phyloP scores from a whole-genome alignment of 1,139 yeast genomes.

The Saccharomyces hybrid region DNA sequence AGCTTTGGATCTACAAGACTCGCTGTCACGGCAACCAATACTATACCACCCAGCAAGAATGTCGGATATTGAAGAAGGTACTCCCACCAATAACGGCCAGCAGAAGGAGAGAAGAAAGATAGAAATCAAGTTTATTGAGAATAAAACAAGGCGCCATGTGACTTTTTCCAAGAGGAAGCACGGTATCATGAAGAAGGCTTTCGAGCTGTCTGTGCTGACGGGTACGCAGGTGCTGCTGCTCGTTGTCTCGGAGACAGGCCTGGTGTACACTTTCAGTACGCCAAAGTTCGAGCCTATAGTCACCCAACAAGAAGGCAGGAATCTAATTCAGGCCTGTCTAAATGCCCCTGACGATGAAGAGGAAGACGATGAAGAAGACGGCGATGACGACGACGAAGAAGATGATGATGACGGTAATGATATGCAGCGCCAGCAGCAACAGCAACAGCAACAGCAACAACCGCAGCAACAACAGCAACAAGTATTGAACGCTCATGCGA shows the following conservation, averaged over 20 bases:
- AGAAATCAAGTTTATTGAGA: conserved; percentile 94
- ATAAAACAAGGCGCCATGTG: conserved; percentile 93
- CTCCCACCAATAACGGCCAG: conserved; percentile 10
- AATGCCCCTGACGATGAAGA: conserved; percentile 69
- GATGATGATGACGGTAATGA: not conserved
- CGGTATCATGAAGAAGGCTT: conserved; percentile 97
- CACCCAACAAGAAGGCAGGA: conserved; percentile 94
- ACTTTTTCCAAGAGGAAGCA: conserved; percentile 97
- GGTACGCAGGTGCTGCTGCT: conserved; percentile 92
- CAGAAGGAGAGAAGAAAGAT: conserved; percentile 79
- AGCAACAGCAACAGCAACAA: conserved; percentile 32
- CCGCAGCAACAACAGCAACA: conserved; percentile 10
- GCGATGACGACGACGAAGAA: no score
- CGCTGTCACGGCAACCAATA: not conserved
- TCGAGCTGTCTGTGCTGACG: conserved; percentile 88
- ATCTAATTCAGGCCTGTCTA: conserved; percentile 90
- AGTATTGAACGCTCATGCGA: conserved; percentile 1
- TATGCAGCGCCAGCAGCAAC: conserved; percentile 6
- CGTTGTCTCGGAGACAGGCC: conserved; percentile 94
- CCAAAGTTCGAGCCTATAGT: conserved; percentile 98
- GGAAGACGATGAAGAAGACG: conserved; percentile 34
- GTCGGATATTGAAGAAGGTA: conserved; percentile 13
- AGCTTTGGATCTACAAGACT: not conserved
- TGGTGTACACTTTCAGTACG: conserved; percentile 96
- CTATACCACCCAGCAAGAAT: not conserved